These are phyloP conservation scores for Leccinum fallax DNA, from an alignment of 1,284 basidiomycete genomes.

Conservation along the genomic window DNA sequence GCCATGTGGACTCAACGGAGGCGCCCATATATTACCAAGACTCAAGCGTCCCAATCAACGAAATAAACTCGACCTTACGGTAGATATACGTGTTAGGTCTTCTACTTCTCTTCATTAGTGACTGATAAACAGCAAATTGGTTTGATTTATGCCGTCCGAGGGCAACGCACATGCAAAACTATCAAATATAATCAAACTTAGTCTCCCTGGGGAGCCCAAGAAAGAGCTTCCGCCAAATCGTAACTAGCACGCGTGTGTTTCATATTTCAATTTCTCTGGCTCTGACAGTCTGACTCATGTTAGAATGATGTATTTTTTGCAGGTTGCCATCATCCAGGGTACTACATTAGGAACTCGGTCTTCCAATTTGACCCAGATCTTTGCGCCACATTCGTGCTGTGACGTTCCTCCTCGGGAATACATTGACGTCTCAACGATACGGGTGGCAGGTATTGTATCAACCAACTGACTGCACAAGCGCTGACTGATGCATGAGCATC, in stretches of 20 bases:
- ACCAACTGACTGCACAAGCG: neutral
- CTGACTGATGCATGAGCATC: neutral
- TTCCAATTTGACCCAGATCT: neutral
- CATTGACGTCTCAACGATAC: neutral
- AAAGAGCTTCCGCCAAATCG: neutral
- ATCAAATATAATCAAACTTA: neutral
- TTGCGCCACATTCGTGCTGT: neutral
- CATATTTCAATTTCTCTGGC: neutral
- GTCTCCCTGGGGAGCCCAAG: neutral
- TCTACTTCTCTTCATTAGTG: neutral
- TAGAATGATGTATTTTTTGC: constrained; percentile 1
- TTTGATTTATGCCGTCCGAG: neutral
- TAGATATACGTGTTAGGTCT: neutral
- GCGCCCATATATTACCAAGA: neutral
- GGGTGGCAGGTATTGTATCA: neutral
- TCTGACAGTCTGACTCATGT: neutral
- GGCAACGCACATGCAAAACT: neutral
- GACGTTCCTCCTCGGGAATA: constrained; percentile 5
- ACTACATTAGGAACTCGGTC: neutral
- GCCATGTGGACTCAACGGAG: too few relatives aligned
- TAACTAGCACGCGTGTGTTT: neutral
- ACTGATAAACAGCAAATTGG: neutral
- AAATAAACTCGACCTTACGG: neutral
- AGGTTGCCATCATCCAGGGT: neutral
- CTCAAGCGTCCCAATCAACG: neutral